These are phyloP conservation scores for Acidomyces sp. DNA, from an alignment of 495 filamentous ascomycete genomes.

Conservation along the genomic window DNA sequence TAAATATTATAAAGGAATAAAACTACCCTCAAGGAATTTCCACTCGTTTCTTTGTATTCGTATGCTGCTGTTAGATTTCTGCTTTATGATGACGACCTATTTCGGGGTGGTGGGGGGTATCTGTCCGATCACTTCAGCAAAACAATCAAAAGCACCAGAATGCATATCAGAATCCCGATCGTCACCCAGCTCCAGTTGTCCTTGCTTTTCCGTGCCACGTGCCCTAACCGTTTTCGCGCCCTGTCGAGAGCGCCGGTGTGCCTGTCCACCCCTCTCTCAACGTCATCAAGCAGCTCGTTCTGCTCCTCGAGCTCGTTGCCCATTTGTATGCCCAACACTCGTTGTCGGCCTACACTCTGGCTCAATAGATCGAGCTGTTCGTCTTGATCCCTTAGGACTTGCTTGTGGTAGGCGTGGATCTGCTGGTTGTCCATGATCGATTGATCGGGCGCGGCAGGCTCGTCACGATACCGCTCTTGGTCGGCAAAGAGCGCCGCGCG, in stretches of 20 bases:
- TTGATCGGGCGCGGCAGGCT: conserved; percentile 40
- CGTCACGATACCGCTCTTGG: conserved; percentile 39
- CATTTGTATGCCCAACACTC: conserved; percentile 89
- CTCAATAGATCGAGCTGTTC: conserved; percentile 81
- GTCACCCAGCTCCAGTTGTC: conserved; percentile 31
- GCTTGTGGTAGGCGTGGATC: conserved; percentile 71
- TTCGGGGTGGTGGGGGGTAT: no score
- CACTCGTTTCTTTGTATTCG: no score
- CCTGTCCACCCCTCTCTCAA: conserved; percentile 68
- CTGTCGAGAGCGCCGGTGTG: conserved; percentile 62
- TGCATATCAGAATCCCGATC: conserved; percentile 30
- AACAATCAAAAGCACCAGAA: conserved; percentile 31
- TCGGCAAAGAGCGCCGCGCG: conserved; percentile 49
- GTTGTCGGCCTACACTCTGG: conserved; percentile 74
- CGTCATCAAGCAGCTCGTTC: conserved; percentile 74
- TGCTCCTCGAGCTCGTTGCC: conserved; percentile 91
- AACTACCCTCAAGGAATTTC: no score
- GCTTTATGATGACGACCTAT: no score
- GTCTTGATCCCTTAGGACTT: conserved; percentile 73
- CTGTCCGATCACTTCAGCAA: conserved; percentile 32
- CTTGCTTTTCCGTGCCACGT: conserved; percentile 26
- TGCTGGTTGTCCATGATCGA: conserved; percentile 64
- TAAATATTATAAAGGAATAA: no score
- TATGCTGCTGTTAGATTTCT: no score
- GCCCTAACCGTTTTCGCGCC: conserved; percentile 47